Evolutionary conservation across 805 yeast genomes (phyloP).

Genomic region (Teunomyces stri): DNA sequence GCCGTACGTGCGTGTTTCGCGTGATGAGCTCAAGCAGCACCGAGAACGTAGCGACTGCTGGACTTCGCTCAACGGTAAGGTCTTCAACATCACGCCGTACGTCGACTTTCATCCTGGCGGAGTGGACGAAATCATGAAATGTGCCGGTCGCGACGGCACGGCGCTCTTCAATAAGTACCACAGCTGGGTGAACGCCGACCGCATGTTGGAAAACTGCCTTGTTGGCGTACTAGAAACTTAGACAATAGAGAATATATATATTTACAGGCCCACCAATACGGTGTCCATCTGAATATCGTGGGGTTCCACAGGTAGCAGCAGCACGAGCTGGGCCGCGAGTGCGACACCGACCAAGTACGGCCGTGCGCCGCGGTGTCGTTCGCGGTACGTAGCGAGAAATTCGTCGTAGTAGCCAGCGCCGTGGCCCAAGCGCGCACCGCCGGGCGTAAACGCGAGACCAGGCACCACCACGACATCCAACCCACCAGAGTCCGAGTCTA

Average conservation of each 20-base stretch:
- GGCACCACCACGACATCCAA: constrained; percentile 80
- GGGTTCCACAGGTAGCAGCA: constrained; percentile 50
- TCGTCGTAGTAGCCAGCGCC: constrained; percentile 95
- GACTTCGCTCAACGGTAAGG: constrained; percentile 78
- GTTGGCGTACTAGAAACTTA: constrained; percentile 51
- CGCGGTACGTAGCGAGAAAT: constrained; percentile 24
- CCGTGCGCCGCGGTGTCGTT: constrained; percentile 14
- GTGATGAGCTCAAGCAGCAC: constrained; percentile 61
- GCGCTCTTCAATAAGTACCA: constrained; percentile 67
- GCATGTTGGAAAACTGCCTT: constrained; percentile 73
- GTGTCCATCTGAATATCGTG: constrained; percentile 65
- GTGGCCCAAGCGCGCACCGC: constrained; percentile 70
- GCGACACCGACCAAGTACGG: constrained; percentile 64
- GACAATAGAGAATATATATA: neutral
- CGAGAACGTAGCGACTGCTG: constrained; percentile 68
- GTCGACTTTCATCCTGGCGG: constrained; percentile 94
- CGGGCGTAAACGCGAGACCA: constrained; percentile 71
- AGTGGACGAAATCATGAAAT: constrained; percentile 64
- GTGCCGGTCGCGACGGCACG: constrained; percentile 86
- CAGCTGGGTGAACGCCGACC: constrained; percentile 76
- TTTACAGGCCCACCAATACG: constrained; percentile 43
- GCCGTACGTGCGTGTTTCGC: constrained; percentile 46
- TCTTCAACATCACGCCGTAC: constrained; percentile 84
- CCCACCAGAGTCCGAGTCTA: constrained; percentile 28
- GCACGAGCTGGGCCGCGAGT: constrained; percentile 59